Conservation (phyloP, 441 rosid species). For the Syzygium malaccense region DNA sequence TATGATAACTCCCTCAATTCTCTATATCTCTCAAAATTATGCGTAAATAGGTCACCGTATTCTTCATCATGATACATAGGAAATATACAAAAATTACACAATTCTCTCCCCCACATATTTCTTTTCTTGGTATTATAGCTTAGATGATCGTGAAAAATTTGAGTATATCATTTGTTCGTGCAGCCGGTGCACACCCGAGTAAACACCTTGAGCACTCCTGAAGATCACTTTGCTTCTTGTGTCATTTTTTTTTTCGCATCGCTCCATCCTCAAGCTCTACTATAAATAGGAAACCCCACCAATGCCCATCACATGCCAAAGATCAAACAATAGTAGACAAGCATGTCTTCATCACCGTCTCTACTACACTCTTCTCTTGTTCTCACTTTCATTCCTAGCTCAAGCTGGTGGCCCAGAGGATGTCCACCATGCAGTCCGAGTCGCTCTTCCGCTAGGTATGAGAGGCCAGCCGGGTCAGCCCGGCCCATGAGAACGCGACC, state of each 20-base stretch:
- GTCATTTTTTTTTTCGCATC: not conserved
- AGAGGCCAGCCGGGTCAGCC: not conserved
- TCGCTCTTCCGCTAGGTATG: not conserved
- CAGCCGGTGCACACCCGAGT: not conserved
- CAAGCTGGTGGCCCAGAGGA: slow-evolving; percentile 2
- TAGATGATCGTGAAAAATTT: not conserved
- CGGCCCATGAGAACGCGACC: not conserved
- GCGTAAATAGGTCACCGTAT: too few species aligned
- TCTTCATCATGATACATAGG: not conserved
- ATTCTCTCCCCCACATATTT: not conserved
- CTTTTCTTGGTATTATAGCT: not conserved
- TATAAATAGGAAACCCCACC: not conserved
- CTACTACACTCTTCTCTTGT: not conserved
- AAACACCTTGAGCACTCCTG: not conserved
- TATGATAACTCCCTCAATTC: not conserved
- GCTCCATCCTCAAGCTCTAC: not conserved
- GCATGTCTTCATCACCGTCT: not conserved
- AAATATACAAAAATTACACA: not conserved
- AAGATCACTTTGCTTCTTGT: not conserved
- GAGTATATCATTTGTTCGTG: not conserved
- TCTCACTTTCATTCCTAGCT: not conserved
- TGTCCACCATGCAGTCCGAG: not conserved
- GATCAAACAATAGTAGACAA: not conserved
- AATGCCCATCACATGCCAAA: not conserved
- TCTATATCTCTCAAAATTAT: not conserved